Conservation (phyloP, 108 stramenopile species). For the Mayamaea pseudoterrestris region DNA sequence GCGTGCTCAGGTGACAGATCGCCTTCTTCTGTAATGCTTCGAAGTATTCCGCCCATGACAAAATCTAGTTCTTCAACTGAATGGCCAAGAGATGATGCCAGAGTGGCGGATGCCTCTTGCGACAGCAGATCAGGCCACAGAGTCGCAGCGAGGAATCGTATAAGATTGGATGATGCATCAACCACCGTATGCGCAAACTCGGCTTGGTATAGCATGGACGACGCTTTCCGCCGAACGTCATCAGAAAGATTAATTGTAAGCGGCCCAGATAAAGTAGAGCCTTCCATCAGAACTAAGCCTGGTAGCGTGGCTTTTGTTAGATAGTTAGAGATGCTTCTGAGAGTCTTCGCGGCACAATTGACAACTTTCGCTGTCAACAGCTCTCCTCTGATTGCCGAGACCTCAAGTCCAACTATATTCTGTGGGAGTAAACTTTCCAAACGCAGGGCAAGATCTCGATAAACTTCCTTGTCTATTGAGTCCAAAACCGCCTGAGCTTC, state of each 20-base stretch:
- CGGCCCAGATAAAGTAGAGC: no score
- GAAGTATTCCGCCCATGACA: conserved; percentile 50
- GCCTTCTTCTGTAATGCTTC: conserved; percentile 71
- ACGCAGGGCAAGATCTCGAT: conserved; percentile 39
- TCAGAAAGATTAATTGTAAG: conserved; percentile 22
- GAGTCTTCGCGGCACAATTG: conserved; percentile 46
- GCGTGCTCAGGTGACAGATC: conserved; percentile 59
- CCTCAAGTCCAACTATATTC: conserved; percentile 37
- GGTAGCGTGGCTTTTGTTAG: conserved; percentile 38
- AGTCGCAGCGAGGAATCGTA: conserved; percentile 61
- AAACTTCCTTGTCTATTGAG: conserved; percentile 42
- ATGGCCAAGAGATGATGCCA: conserved; percentile 56
- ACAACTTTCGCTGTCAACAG: conserved; percentile 61
- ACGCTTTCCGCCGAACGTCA: conserved; percentile 51
- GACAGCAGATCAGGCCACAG: conserved; percentile 78
- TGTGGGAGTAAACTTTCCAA: conserved; percentile 55
- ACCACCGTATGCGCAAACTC: conserved; percentile 51
- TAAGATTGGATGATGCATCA: conserved; percentile 41
- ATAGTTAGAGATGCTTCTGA: conserved; percentile 44
- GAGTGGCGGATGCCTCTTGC: conserved; percentile 47
- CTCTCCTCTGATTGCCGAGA: conserved; percentile 75
- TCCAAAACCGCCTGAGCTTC: conserved; percentile 63
- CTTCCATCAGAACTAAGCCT: no score
- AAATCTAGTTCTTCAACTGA: conserved; percentile 50
- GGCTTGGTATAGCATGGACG: conserved; percentile 57